Conservation (phyloP, 1,284 basidiomycete species). For the Marasmius fiardii region DNA sequence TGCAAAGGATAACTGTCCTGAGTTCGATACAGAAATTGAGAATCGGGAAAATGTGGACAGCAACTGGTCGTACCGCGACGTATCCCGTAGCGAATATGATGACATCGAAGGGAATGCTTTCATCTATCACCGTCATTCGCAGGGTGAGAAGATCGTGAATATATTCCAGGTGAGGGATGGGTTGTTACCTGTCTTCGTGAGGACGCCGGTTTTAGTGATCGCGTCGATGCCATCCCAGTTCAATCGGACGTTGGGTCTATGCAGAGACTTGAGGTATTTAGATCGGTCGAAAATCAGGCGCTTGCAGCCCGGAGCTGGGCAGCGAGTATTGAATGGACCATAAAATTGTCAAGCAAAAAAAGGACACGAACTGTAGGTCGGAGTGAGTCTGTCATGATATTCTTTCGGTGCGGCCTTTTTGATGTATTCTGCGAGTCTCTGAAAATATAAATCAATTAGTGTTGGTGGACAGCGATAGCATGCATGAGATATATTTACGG, state of each 20-base stretch:
- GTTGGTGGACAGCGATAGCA: neutral
- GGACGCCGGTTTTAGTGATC: conserved; percentile 33
- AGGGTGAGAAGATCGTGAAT: neutral
- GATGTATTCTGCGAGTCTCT: conserved; percentile 32
- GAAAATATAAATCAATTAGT: neutral
- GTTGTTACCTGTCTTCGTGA: conserved; percentile 27
- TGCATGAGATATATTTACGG: too few species aligned
- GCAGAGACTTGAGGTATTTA: conserved; percentile 32
- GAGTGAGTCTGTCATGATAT: conserved; percentile 38
- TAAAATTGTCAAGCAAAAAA: conserved; percentile 17
- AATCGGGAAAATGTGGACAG: neutral
- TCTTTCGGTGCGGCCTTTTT: conserved; percentile 31
- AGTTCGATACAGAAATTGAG: neutral
- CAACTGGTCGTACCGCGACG: conserved; percentile 23
- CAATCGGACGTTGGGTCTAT: conserved; percentile 35
- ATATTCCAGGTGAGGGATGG: neutral
- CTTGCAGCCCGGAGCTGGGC: conserved; percentile 33
- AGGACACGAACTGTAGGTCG: conserved; percentile 35
- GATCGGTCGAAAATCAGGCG: conserved; percentile 31
- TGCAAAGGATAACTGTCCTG: conserved; percentile 30
- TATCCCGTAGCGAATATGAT: conserved; percentile 39
- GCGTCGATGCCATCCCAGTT: conserved; percentile 32
- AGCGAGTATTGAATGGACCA: conserved; percentile 21
- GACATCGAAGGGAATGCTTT: conserved; percentile 31
- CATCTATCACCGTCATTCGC: conserved; percentile 27